Evolutionary conservation across 495 filamentous ascomycete species (phyloP).

Genomic region (Usnea hakonensis): DNA sequence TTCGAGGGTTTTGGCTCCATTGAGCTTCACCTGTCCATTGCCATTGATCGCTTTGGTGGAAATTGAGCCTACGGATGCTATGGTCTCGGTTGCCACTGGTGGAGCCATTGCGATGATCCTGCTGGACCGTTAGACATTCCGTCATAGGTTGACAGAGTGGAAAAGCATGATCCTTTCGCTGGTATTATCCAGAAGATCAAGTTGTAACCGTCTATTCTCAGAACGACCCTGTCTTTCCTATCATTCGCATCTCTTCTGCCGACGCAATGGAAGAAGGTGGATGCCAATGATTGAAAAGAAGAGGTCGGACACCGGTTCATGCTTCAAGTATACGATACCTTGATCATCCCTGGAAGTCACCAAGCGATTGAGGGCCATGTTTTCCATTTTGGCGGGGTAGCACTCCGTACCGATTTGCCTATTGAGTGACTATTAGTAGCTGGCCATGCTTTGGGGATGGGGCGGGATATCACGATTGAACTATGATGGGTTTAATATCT

Average conservation of each 20-base stretch:
- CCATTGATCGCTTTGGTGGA: constrained; percentile 25
- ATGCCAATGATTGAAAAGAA: constrained; percentile 22
- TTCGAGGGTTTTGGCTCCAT: constrained; percentile 49
- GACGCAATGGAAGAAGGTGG: constrained; percentile 22
- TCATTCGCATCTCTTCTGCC: constrained; percentile 22
- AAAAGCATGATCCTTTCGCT: constrained; percentile 94
- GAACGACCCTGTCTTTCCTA: constrained; percentile 46
- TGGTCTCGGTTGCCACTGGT: constrained; percentile 49
- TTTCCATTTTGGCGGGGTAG: constrained; percentile 2
- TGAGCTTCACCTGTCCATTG: constrained; percentile 34
- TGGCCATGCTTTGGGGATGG: neutral
- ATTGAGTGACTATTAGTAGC: neutral
- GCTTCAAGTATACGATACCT: constrained; percentile 29
- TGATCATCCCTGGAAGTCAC: constrained; percentile 12
- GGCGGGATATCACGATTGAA: neutral
- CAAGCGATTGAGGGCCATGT: constrained; percentile 10
- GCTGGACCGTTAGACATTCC: constrained; percentile 31
- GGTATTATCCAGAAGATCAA: constrained; percentile 96
- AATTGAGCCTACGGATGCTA: constrained; percentile 28
- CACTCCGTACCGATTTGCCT: neutral
- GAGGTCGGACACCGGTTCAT: constrained; percentile 61
- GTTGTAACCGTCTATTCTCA: constrained; percentile 96
- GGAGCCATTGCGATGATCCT: constrained; percentile 62
- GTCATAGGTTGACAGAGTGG: constrained; percentile 32
- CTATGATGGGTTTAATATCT: neutral